Evolutionary conservation across 1,139 yeast species (phyloP).

Genomic region (Williopsis jadinii): DNA sequence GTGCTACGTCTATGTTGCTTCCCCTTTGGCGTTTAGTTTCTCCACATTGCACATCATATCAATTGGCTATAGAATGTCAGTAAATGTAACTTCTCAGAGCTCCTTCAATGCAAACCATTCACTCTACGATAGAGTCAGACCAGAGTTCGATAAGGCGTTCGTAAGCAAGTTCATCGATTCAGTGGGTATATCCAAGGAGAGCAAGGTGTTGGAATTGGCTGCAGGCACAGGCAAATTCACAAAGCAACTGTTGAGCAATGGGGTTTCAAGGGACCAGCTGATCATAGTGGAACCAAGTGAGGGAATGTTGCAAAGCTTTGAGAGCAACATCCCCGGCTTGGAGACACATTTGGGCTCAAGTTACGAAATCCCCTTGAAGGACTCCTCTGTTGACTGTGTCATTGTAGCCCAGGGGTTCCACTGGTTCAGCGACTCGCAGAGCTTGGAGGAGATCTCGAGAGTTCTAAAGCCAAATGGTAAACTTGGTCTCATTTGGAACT

Average conservation of each 20-base stretch:
- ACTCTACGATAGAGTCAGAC: slow-evolving; percentile 50
- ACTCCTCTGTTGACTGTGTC: slow-evolving; percentile 41
- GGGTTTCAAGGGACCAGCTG: slow-evolving; percentile 26
- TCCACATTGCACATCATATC: no score
- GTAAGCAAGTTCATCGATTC: slow-evolving; percentile 40
- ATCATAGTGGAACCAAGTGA: slow-evolving; percentile 50
- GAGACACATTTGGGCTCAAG: slow-evolving; percentile 37
- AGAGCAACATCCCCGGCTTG: slow-evolving; percentile 40
- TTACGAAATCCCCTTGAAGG: slow-evolving; percentile 42
- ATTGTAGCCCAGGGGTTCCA: slow-evolving; percentile 64
- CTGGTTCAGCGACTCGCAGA: slow-evolving; percentile 51
- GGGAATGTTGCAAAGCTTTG: slow-evolving; percentile 51
- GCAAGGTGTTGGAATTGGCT: slow-evolving; percentile 47
- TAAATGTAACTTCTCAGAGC: slow-evolving; percentile 20
- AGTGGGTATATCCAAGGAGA: slow-evolving; percentile 25
- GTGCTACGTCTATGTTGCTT: no score
- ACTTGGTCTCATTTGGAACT: slow-evolving; percentile 59
- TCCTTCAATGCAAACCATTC: slow-evolving; percentile 50
- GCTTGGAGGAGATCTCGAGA: slow-evolving; percentile 44
- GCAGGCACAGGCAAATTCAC: slow-evolving; percentile 69
- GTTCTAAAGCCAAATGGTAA: slow-evolving; percentile 45
- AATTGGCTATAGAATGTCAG: no score
- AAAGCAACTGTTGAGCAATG: slow-evolving; percentile 33
- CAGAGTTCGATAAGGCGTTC: slow-evolving; percentile 41
- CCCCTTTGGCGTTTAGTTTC: no score